phyloP scores from a whole-genome alignment of 2,329 filamentous ascomycete genomes.

The Talaromyces rugulosus region DNA sequence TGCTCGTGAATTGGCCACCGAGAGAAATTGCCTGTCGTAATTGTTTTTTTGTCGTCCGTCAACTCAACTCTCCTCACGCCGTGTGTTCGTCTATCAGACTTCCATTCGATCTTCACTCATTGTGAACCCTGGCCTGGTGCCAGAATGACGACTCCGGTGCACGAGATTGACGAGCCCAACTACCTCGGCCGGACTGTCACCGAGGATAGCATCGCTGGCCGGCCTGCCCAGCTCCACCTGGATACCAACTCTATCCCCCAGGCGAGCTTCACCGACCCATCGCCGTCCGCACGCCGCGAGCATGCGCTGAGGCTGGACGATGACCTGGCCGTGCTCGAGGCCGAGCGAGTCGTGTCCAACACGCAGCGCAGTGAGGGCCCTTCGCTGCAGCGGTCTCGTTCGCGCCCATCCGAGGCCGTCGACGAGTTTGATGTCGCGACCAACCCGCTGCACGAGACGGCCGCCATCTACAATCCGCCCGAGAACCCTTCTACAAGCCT shows the following conservation, averaged over 20 bases:
- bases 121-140: not conserved
- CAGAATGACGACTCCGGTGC: constrained; percentile 10
- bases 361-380: constrained; percentile 34
- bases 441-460: constrained; percentile 64
- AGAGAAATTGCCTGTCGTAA: not conserved
- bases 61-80: too few relatives aligned
- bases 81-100: not conserved
- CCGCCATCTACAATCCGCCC: constrained; percentile 61
- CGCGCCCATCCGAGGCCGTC: constrained; percentile 51
- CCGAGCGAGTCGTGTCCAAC: constrained; percentile 57
- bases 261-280: constrained; percentile 25
- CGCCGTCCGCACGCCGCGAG: constrained; percentile 56
- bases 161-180: constrained; percentile 9
- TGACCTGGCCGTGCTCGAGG: constrained; percentile 61
- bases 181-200: not conserved
- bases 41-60: not conserved
- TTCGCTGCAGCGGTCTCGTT: constrained; percentile 51
- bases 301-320: constrained; percentile 60
- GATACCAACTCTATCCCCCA: not conserved
- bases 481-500: constrained; percentile 59
- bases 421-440: constrained; percentile 66
- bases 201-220: not conserved
- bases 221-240: constrained; percentile 4
- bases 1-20: not conserved
- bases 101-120: not conserved